Conservation (phyloP, 495 filamentous ascomycete species). For the Penicillium waksmanii region DNA sequence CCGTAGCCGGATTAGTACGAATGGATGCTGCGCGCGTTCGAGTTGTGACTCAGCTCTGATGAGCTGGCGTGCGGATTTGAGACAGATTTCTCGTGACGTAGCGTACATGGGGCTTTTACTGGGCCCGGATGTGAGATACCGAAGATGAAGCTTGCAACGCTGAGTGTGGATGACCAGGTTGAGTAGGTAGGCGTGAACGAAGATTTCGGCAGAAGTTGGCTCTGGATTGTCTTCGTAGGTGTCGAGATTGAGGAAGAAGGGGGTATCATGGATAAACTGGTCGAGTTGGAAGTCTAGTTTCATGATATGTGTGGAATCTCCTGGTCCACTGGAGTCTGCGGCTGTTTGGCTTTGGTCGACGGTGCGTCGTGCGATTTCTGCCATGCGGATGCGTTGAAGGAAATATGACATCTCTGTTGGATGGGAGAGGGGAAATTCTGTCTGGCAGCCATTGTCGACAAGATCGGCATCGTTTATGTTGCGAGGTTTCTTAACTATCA, state of each 20-base stretch:
- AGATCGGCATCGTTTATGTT: neutral
- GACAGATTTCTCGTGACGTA: neutral
- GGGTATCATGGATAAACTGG: neutral
- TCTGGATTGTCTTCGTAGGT: neutral
- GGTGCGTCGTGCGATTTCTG: neutral
- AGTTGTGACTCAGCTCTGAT: neutral
- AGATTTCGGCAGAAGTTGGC: neutral
- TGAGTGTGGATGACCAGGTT: no score
- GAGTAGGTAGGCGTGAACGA: no score
- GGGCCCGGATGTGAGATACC: neutral
- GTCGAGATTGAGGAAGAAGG: neutral
- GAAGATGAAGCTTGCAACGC: no score
- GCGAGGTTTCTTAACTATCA: neutral
- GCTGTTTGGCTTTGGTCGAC: neutral
- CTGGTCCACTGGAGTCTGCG: neutral
- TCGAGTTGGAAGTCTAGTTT: neutral
- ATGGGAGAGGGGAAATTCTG: neutral
- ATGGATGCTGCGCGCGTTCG: neutral
- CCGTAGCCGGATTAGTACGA: neutral
- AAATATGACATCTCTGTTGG: neutral
- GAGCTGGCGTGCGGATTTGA: neutral
- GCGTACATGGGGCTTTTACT: neutral
- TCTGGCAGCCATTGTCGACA: neutral
- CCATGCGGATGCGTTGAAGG: neutral
- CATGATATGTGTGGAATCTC: neutral